Base-by-base conservation (phyloP, 1,139 yeast species). In the Tardiomyces depauwii region DNA sequence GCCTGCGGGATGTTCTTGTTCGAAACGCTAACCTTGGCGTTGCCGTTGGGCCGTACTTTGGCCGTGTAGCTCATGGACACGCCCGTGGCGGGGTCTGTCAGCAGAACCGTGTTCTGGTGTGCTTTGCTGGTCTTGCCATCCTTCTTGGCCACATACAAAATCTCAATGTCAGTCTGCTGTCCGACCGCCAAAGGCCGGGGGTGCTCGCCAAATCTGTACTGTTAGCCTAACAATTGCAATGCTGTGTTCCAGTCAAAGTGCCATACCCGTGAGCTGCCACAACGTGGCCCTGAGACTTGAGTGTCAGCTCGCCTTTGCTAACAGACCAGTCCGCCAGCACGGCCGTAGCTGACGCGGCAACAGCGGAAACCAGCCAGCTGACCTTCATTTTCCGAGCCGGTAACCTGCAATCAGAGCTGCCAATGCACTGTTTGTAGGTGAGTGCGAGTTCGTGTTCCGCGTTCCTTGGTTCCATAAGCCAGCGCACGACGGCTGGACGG, bases 1-100 rank as follows among this genome's bases (percentile, higher is more conserved):
- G 55, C 63, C 18, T 44, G 49, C 9, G 68, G 68, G 19, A 65
- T 47, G 27, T 53, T 45, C 39, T 54, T 53, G 50, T 53, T 55
- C 9, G 66, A 52, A n/a, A n/a, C n/a, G 25, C 25, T 7, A 36
- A 66, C 51, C 46, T 60, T 56, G 23, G 63, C 64, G 40, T 53
- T 54, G 30, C 39, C 39, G n/a, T n/a, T 16, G 2, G 39, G 12
- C 19, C 19, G 18, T 7, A 16, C 19, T 5, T 14, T 16, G 18
- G 39, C 39, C 10, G 21, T 18, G 39, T 14, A 36, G 19, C 19
- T 36, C 13, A 16, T 10, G 19, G 39, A 14, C 18, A 18, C 19
- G 13, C 39, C 39, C 19, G 19, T 36, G 7, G 18, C 19, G 4
- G 19, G 39, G 6, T n/a, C 18, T 3, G 18, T n/a, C 18, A 36